A percentile compares a stretch with the other conserved stretches of the same genome.
Evolutionary conservation across 2,329 filamentous ascomycete species (phyloP).

Genomic region (Pseudogymnoascus sp.): DNA sequence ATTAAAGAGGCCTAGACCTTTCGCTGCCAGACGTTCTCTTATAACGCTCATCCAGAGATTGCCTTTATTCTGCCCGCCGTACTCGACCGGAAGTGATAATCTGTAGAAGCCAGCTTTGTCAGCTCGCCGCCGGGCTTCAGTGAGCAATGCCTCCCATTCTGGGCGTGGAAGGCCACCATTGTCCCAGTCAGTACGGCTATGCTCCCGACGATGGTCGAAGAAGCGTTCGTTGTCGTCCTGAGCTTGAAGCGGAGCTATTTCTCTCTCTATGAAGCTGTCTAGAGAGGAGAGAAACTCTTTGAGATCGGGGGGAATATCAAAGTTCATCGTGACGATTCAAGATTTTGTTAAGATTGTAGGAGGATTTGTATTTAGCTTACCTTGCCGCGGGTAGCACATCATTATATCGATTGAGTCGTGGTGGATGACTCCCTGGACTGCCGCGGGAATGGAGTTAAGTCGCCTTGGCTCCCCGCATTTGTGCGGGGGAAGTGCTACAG

Average conservation of each 20-base stretch:
- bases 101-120: slow-evolving; percentile 54
- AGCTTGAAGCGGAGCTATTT: slow-evolving; percentile 47
- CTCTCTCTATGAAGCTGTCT: slow-evolving; percentile 47
- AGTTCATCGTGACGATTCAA: slow-evolving; percentile 38
- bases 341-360: slow-evolving; percentile 12
- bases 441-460: background rate
- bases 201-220: slow-evolving; percentile 57
- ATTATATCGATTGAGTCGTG: background rate
- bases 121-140: slow-evolving; percentile 40
- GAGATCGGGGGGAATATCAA: slow-evolving; percentile 45
- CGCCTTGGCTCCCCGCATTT: background rate
- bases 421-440: background rate
- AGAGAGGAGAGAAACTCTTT: slow-evolving; percentile 40
- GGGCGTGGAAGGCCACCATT: slow-evolving; percentile 41
- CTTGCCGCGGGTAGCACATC: background rate
- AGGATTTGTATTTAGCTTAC: background rate
- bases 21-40: slow-evolving; percentile 49
- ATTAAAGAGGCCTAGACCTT: slow-evolving; percentile 53
- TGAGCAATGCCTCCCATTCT: slow-evolving; percentile 51
- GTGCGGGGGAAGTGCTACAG: background rate
- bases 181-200: slow-evolving; percentile 52
- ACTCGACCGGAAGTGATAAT: slow-evolving; percentile 47
- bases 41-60: slow-evolving; percentile 59
- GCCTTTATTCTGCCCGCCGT: slow-evolving; percentile 41
- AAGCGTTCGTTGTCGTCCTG: slow-evolving; percentile 55